Evolutionary conservation across 2,329 filamentous ascomycete species (phyloP).

Genomic region (Fusarium torreyae): DNA sequence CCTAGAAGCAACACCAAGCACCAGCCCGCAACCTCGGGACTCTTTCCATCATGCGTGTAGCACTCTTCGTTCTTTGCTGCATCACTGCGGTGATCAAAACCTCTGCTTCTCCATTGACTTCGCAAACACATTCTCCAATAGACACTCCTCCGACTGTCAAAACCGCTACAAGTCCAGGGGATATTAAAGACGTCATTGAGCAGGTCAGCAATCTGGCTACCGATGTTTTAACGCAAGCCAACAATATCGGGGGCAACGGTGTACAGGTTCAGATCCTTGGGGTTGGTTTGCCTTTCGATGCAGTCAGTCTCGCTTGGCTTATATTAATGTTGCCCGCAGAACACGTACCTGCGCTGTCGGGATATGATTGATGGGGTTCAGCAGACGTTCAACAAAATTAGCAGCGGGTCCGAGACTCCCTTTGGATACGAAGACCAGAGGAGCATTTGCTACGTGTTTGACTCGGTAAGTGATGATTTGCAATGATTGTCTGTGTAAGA

Average conservation of each 20-base stretch:
- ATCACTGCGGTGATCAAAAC: constrained; percentile 13
- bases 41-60: constrained; percentile 12
- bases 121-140: neutral
- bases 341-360: constrained; percentile 30
- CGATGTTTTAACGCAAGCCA: constrained; percentile 9
- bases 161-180: neutral
- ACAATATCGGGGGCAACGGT: constrained; percentile 9
- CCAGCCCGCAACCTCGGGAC: neutral
- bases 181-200: constrained; percentile 6
- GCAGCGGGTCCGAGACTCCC: neutral
- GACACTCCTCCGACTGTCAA: neutral
- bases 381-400: constrained; percentile 6
- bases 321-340: constrained; percentile 12
- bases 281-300: neutral
- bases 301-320: neutral
- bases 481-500: neutral
- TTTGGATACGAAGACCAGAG: constrained; percentile 23
- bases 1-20: neutral
- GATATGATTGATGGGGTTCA: constrained; percentile 22
- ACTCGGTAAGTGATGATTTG: constrained; percentile 18
- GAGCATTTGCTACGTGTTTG: constrained; percentile 21
- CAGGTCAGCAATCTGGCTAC: constrained; percentile 9
- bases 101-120: constrained; percentile 1
- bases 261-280: constrained; percentile 16
- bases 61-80: constrained; percentile 3